Evolutionary conservation across 148 eudicot genomes (phyloP), one percentile per base, ranked within the genome.

Genomic region (Agrostemma githago): DNA sequence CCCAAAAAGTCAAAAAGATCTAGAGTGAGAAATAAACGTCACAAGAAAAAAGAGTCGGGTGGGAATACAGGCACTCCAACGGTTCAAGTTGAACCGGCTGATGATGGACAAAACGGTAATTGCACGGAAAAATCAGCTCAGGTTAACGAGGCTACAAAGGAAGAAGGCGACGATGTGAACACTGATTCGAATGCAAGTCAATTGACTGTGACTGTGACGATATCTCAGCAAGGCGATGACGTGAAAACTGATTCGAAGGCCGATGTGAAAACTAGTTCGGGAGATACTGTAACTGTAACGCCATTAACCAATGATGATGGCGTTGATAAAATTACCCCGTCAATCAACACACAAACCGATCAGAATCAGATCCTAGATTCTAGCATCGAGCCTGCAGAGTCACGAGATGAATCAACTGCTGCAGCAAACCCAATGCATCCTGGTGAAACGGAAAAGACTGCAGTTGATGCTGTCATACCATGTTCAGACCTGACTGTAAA

Each of bases 1-100:
- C 76, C 69, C 54, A 86, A 84, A 53, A 88, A 88, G 75, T 84
- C 87, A 21, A 91, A 85, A 82, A 89, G 82, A 77, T 56, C 76
- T 11, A 83, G 83, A 8, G 65, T 77, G 42, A 88, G 78, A 65
- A 90, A 83, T 74, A 85, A 79, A 59, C 74, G 5, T 6, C 6
- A 7, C 21, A 85, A 73, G 41, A 77, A 79, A 79, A 79, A 44
- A 56, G 77, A 57, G 8, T 57, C 66, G 15, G 51, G 11, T 42
- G 61, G 43, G 38, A 16, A 66, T 67, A 43, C n/a, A 20, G 80
- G 44, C 34, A 76, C 43, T 53, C 76, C 68, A 70, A 71, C 43
- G 21, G 66, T 26, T 62, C 76, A 66, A 42, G 75, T 51, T 62
- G 72, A 66, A 42, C 71, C 39, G 44, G 64, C 65, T 7, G 62